Percentiles rank a stretch among this genome's conserved stretches.
phyloP scores from a whole-genome alignment of 371 early-diverging fungal species.

The Mucor plumbeus region DNA sequence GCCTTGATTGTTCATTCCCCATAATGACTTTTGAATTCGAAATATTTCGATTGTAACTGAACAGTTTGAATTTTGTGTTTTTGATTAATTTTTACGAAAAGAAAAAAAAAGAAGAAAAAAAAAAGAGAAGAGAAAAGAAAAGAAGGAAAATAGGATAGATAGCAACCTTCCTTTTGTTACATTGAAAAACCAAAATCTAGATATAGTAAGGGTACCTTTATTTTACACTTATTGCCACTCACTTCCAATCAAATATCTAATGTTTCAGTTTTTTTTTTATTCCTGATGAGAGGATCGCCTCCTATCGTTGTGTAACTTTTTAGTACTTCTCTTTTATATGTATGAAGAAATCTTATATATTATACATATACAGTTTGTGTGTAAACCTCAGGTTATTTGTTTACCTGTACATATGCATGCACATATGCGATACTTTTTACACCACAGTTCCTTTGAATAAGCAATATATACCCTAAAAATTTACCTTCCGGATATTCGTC shows the following conservation, averaged over 20 bases:
- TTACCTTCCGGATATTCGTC: not conserved
- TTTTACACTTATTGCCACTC: not conserved
- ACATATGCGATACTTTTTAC: not conserved
- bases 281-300: not conserved
- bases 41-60: not conserved
- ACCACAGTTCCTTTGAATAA: not conserved
- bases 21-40: constrained; percentile 9
- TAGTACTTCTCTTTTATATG: not conserved
- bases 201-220: constrained; percentile 8
- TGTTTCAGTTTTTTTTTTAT: not conserved
- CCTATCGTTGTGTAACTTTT: constrained; percentile 5
- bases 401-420: no score
- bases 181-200: not conserved
- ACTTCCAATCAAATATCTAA: constrained; percentile 3
- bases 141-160: not conserved
- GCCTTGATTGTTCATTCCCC: constrained; percentile 27
- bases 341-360: not conserved
- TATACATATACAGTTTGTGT: not conserved
- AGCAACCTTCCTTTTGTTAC: constrained; percentile 1
- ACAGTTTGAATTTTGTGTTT: not conserved
- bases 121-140: not conserved
- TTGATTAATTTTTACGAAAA: not conserved
- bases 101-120: not conserved
- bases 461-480: not conserved
- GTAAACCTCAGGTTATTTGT: not conserved